Evolutionary conservation across 2,329 filamentous ascomycete genomes (phyloP).

Genomic region (Fusarium brachygibbosum): DNA sequence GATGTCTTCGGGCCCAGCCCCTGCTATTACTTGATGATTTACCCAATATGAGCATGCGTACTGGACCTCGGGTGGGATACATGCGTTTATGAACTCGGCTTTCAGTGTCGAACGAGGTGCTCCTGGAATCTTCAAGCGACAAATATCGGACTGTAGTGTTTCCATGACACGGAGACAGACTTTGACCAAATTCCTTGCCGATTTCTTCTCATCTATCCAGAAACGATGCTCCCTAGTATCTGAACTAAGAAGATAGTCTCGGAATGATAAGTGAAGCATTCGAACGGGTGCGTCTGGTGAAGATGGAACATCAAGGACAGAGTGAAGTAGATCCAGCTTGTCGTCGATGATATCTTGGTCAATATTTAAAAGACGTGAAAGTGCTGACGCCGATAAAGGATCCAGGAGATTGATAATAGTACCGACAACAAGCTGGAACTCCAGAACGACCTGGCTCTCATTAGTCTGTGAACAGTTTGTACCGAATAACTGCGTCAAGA

Average conservation of each 20-base stretch:
- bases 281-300: neutral
- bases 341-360: slow-evolving; percentile 21
- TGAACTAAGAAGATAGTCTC: slow-evolving; percentile 55
- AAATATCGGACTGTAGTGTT: neutral
- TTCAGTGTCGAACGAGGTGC: neutral
- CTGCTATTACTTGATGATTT: neutral
- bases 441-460: neutral
- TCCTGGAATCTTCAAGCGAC: neutral
- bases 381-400: slow-evolving; percentile 41
- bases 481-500: neutral
- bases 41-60: slow-evolving; percentile 1
- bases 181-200: rapidly evolving
- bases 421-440: slow-evolving; percentile 47
- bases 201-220: slow-evolving; percentile 54
- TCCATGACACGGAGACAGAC: neutral
- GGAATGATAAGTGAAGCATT: slow-evolving; percentile 51
- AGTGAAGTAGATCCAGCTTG: slow-evolving; percentile 39
- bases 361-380: neutral
- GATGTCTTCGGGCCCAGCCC: rapidly evolving
- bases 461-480: neutral
- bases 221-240: slow-evolving; percentile 50
- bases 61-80: neutral
- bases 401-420: slow-evolving; percentile 44
- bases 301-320: slow-evolving; percentile 11
- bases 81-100: neutral